Evolutionary conservation across 169 alveolate species (phyloP).

Genomic region (Plasmodium reichenowi): DNA sequence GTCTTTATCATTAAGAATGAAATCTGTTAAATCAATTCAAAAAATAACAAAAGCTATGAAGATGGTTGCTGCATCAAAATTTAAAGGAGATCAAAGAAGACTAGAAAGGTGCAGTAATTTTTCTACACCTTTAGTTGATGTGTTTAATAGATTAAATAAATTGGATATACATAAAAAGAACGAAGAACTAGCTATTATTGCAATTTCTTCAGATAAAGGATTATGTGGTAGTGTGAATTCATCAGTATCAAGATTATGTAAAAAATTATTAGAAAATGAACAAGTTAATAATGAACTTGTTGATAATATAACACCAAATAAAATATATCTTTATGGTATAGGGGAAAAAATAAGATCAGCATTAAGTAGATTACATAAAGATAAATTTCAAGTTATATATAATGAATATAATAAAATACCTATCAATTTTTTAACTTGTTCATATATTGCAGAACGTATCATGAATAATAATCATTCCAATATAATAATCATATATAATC

Average conservation of each 20-base stretch:
- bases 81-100: slow-evolving; percentile 91
- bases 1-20: slow-evolving; percentile 91
- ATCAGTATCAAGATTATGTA: slow-evolving; percentile 81
- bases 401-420: slow-evolving; percentile 67
- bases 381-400: slow-evolving; percentile 77
- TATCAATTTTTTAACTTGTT: slow-evolving; percentile 48
- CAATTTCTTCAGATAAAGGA: slow-evolving; percentile 86
- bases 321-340: slow-evolving; percentile 78
- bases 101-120: slow-evolving; percentile 82
- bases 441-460: slow-evolving; percentile 69
- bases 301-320: slow-evolving; percentile 50
- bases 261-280: slow-evolving; percentile 51
- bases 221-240: slow-evolving; percentile 91
- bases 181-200: slow-evolving; percentile 43
- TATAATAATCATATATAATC: slow-evolving; percentile 84
- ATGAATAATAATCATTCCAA: slow-evolving; percentile 85
- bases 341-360: slow-evolving; percentile 84
- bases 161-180: slow-evolving; percentile 49
- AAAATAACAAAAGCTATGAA: slow-evolving; percentile 94
- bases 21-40: slow-evolving; percentile 94
- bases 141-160: slow-evolving; percentile 52
- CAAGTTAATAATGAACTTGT: slow-evolving; percentile 33
- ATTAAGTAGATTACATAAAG: slow-evolving; percentile 79
- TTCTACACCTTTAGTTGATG: slow-evolving; percentile 72
- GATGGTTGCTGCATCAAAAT: slow-evolving; percentile 97